A percentile compares a stretch with the other conserved stretches of the same genome.
Evolutionary conservation across 345 rosid species (phyloP).

Genomic region (Sisymbrium irio): DNA sequence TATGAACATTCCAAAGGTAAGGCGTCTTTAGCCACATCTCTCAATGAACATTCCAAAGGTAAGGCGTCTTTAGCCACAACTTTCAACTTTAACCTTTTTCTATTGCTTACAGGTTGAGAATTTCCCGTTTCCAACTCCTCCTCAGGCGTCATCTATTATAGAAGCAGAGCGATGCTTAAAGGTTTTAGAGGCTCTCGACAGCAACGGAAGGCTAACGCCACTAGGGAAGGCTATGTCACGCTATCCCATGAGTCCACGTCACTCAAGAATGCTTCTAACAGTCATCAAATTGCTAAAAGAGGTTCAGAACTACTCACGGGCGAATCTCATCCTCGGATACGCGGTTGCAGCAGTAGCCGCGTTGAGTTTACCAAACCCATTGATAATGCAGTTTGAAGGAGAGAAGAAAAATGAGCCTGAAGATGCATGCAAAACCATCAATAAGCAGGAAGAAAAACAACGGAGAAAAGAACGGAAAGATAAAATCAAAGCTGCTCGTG

Average conservation of each 20-base stretch:
- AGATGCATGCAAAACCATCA: slow-evolving; percentile 35
- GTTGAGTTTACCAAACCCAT: slow-evolving; percentile 75
- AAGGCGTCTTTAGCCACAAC: slow-evolving; percentile 16
- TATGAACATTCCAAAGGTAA: slow-evolving; percentile 74
- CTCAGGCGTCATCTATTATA: slow-evolving; percentile 52
- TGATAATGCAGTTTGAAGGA: slow-evolving; percentile 56
- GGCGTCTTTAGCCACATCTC: slow-evolving; percentile 15
- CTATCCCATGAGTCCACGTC: slow-evolving; percentile 91
- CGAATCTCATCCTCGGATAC: slow-evolving; percentile 65
- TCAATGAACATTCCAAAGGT: background rate
- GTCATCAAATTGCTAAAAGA: slow-evolving; percentile 55
- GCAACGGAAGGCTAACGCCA: slow-evolving; percentile 57
- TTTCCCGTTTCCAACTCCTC: slow-evolving; percentile 96
- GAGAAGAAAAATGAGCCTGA: slow-evolving; percentile 30
- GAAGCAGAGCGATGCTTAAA: slow-evolving; percentile 73
- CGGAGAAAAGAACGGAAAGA: slow-evolving; percentile 61
- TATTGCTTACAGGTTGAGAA: slow-evolving; percentile 56
- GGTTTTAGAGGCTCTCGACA: slow-evolving; percentile 69
- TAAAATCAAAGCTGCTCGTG: slow-evolving; percentile 46
- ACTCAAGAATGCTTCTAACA: slow-evolving; percentile 88
- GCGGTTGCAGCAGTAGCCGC: slow-evolving; percentile 84
- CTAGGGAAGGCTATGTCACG: slow-evolving; percentile 84
- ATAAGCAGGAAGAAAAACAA: slow-evolving; percentile 47
- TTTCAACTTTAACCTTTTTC: background rate
- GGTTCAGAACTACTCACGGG: slow-evolving; percentile 41